Evolutionary conservation across 768 basidiomycete genomes (phyloP).

Genomic region (Obba rivulosa): DNA sequence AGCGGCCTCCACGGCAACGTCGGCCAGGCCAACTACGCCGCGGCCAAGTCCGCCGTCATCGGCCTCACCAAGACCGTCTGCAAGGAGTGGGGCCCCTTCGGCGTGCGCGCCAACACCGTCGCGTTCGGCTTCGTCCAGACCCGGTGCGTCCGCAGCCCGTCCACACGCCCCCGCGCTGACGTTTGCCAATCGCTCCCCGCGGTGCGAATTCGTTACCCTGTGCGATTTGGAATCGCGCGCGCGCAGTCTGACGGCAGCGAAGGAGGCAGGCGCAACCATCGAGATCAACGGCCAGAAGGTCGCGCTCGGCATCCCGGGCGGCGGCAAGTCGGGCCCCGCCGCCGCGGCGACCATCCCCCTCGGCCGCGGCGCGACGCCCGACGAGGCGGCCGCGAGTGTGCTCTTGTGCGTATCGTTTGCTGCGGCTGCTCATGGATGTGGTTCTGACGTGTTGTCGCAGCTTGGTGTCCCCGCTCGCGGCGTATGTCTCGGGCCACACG

Average conservation of each 20-base stretch:
- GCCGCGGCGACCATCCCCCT: constrained; percentile 53
- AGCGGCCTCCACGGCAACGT: constrained; percentile 85
- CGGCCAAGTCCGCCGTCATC: constrained; percentile 72
- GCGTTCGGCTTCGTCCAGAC: constrained; percentile 78
- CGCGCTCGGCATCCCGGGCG: constrained; percentile 67
- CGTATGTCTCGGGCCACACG: constrained; percentile 79
- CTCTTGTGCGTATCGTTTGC: constrained; percentile 57
- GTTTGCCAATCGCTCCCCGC: neutral
- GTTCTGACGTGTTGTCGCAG: constrained; percentile 27
- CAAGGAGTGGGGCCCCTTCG: constrained; percentile 84
- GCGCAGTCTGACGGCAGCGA: constrained; percentile 65
- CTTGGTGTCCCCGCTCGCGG: constrained; percentile 72
- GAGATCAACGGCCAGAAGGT: constrained; percentile 82
- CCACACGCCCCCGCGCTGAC: neutral
- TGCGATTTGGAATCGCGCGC: neutral
- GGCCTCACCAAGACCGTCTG: constrained; percentile 83
- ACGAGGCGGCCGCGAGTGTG: constrained; percentile 72
- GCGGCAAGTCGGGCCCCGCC: constrained; percentile 33
- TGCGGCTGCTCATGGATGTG: neutral
- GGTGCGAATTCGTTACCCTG: neutral
- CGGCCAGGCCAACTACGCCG: constrained; percentile 79
- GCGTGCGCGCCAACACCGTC: constrained; percentile 77
- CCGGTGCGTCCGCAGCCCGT: constrained; percentile 37
- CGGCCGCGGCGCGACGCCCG: constrained; percentile 57
- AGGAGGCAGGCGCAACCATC: constrained; percentile 71